These are phyloP conservation scores for Salicornia ramosissima DNA, from an alignment of 148 eudicot genomes.

Conservation along the genomic window DNA sequence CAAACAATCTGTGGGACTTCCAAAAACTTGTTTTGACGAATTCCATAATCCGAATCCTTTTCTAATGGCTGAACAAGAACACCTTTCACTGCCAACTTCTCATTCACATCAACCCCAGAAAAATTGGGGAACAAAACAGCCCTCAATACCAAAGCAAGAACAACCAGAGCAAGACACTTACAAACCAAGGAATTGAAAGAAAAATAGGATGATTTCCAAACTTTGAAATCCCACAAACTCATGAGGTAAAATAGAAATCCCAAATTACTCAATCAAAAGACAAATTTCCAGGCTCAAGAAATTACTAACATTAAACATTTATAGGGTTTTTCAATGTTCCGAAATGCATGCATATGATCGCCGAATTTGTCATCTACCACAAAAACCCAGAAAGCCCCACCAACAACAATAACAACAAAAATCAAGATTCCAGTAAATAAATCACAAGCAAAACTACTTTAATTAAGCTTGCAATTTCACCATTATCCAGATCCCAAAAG, in stretches of 20 bases:
- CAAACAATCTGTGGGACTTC: conserved; percentile 95
- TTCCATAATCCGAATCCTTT: conserved; percentile 13
- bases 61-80: conserved; percentile 6
- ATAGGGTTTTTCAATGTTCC: neutral
- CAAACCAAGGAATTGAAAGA: conserved; percentile 44
- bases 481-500: neutral
- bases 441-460: neutral
- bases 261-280: neutral
- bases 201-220: conserved; percentile 34
- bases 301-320: neutral
- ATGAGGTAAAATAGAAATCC: conserved; percentile 13
- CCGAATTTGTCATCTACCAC: neutral
- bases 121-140: conserved; percentile 37
- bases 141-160: conserved; percentile 40
- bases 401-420: neutral
- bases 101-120: conserved; percentile 28
- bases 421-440: neutral
- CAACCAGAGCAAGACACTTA: conserved; percentile 52
- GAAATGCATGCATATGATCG: conserved; percentile 5
- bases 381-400: neutral
- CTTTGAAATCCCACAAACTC: conserved; percentile 38
- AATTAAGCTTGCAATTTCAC: neutral
- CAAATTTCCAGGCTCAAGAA: neutral
- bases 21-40: conserved; percentile 46
- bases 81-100: conserved; percentile 16